Conservation (phyloP, 2,329 filamentous ascomycete species). For the Aspergillus pseudonomiae region DNA sequence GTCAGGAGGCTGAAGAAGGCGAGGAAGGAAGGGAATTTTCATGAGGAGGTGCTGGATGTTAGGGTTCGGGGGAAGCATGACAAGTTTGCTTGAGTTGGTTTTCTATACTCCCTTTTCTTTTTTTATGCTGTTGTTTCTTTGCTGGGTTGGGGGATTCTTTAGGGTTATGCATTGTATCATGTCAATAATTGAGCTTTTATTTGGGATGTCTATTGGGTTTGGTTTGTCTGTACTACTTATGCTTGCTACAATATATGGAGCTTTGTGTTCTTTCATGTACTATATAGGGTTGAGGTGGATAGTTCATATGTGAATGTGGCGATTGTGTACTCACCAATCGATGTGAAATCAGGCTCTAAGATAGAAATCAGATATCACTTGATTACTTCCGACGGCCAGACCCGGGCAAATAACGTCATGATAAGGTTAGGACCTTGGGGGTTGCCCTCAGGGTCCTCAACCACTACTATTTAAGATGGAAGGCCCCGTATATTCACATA, state of each 20-base stretch:
- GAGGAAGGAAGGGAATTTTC: conserved; percentile 13
- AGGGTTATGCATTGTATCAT: not conserved
- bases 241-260: not conserved
- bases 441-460: conserved; percentile 23
- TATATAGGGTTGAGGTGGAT: not conserved
- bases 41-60: conserved; percentile 24
- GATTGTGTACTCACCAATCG: not conserved
- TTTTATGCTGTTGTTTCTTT: not conserved
- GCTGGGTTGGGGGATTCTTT: not conserved
- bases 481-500: not conserved
- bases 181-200: not conserved
- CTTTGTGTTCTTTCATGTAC: not conserved
- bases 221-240: not conserved
- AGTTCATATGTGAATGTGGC: not conserved
- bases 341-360: not conserved
- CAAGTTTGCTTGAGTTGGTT: conserved; percentile 22
- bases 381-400: no score
- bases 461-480: not conserved
- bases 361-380: not conserved
- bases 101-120: not conserved
- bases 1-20: conserved; percentile 4
- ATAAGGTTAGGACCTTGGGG: conserved; percentile 11
- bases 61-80: conserved; percentile 24
- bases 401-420: not conserved
- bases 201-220: not conserved